Conservation (phyloP, 305 asterid genomes). For the Fraxinus angustifolia region DNA sequence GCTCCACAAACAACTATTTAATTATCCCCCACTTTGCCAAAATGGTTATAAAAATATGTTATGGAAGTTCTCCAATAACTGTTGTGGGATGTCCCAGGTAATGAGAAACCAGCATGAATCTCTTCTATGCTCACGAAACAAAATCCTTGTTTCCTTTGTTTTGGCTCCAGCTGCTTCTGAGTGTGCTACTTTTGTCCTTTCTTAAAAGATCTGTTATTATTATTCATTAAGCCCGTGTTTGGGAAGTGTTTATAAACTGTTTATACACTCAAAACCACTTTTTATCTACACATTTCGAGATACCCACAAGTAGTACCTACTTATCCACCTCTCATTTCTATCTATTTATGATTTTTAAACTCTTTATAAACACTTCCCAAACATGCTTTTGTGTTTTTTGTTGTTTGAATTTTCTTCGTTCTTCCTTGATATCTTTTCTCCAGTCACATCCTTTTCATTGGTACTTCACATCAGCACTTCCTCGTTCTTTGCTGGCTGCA, state of each 20-base stretch:
- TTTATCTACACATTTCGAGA: not conserved
- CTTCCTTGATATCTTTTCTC: conserved; percentile 36
- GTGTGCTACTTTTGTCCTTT: not conserved
- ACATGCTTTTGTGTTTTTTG: not conserved
- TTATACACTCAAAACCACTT: not conserved
- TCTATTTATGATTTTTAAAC: not conserved
- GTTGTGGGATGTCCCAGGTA: not conserved
- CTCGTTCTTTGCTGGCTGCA: conserved; percentile 85
- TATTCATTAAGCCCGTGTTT: not conserved
- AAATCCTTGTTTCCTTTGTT: not conserved
- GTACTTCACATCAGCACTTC: conserved; percentile 98
- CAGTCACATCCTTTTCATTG: conserved; percentile 90
- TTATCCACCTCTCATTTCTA: not conserved
- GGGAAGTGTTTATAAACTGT: not conserved
- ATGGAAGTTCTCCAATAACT: not conserved
- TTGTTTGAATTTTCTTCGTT: conserved; percentile 20
- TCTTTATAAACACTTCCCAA: not conserved
- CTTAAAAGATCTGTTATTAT: not conserved
- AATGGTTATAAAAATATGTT: not conserved
- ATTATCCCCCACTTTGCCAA: not conserved
- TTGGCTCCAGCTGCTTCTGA: conserved; percentile 14
- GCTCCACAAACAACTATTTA: conserved; percentile 3
- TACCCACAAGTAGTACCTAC: not conserved
- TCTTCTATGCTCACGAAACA: conserved; percentile 9
- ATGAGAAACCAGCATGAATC: not conserved